These are phyloP conservation scores for Coemansia sp. DNA, from an alignment of 192 early-diverging fungal genomes.

Conservation along the genomic window DNA sequence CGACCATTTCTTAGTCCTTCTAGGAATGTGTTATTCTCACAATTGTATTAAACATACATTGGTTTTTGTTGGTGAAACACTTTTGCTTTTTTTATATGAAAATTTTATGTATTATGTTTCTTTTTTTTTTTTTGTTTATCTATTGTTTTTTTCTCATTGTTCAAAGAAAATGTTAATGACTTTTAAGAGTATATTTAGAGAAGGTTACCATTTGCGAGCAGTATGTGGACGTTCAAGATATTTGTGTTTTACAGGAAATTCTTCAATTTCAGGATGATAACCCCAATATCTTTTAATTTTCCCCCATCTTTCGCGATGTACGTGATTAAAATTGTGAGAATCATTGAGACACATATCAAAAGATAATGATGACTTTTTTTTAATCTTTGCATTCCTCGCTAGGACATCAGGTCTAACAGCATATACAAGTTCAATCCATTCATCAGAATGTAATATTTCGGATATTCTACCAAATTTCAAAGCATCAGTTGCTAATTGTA, in stretches of 20 bases:
- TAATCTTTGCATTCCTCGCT: slow-evolving; percentile 17
- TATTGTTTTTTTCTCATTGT: background rate
- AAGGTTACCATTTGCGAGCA: slow-evolving; percentile 9
- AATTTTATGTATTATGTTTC: slow-evolving; percentile 4
- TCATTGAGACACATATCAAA: slow-evolving; percentile 43
- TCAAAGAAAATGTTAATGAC: slow-evolving; percentile 7
- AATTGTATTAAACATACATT: slow-evolving; percentile 15
- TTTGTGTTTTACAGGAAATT: slow-evolving; percentile 14
- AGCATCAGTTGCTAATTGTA: slow-evolving; percentile 8
- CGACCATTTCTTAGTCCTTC: slow-evolving; percentile 41
- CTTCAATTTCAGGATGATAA: slow-evolving; percentile 38
- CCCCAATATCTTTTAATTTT: slow-evolving; percentile 43
- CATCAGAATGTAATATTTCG: slow-evolving; percentile 11
- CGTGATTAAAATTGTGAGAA: slow-evolving; percentile 35
- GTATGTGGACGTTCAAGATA: slow-evolving; percentile 8
- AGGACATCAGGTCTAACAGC: slow-evolving; percentile 27
- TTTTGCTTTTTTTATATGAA: slow-evolving; percentile 1
- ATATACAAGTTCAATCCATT: slow-evolving; percentile 41
- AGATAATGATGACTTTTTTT: slow-evolving; percentile 33
- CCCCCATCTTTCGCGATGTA: slow-evolving; percentile 38
- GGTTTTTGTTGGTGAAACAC: too few relatives aligned
- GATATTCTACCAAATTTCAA: slow-evolving; percentile 21
- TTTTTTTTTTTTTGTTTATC: background rate
- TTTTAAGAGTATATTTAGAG: background rate
- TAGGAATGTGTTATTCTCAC: slow-evolving; percentile 35